phyloP scores from a whole-genome alignment of 2,329 filamentous ascomycete species.

The Mariannaea elegans region DNA sequence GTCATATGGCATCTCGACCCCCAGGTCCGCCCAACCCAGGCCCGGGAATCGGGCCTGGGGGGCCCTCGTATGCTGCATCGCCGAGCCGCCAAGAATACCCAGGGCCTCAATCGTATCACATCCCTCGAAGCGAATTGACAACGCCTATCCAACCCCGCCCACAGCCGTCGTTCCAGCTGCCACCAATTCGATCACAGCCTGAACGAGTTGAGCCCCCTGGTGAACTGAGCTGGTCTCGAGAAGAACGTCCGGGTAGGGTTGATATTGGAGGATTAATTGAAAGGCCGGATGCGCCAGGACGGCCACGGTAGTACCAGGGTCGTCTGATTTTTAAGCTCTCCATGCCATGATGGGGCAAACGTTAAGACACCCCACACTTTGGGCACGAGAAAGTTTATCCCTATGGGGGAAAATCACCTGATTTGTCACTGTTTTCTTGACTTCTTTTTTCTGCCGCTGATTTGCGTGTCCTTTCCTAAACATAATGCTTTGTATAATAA shows the following conservation, averaged over 20 bases:
- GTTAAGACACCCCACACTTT: not conserved
- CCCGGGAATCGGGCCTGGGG: constrained; percentile 26
- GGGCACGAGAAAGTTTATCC: not conserved
- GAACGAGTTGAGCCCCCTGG: constrained; percentile 35
- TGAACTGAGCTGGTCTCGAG: constrained; percentile 50
- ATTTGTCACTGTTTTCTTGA: constrained; percentile 2
- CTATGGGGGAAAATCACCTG: constrained; percentile 1
- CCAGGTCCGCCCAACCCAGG: constrained; percentile 42
- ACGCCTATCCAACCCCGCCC: constrained; percentile 45
- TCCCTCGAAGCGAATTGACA: constrained; percentile 61
- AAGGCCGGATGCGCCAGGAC: constrained; percentile 55
- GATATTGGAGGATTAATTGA: constrained; percentile 71
- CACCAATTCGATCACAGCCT: constrained; percentile 56
- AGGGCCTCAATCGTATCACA: constrained; percentile 59
- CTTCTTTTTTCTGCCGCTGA: not conserved
- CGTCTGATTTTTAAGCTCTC: constrained; percentile 19
- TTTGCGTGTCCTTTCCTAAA: constrained; percentile 2
- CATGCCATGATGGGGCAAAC: constrained; percentile 34
- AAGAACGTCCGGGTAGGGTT: constrained; percentile 63
- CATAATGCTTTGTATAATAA: constrained; percentile 19
- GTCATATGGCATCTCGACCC: constrained; percentile 35
- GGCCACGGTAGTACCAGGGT: constrained; percentile 34
- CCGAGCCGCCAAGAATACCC: constrained; percentile 56
- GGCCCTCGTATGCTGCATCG: constrained; percentile 54
- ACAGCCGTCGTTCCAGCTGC: constrained; percentile 54